Conservation (phyloP, 2,329 filamentous ascomycete species). For the Stemphylium lycopersici region DNA sequence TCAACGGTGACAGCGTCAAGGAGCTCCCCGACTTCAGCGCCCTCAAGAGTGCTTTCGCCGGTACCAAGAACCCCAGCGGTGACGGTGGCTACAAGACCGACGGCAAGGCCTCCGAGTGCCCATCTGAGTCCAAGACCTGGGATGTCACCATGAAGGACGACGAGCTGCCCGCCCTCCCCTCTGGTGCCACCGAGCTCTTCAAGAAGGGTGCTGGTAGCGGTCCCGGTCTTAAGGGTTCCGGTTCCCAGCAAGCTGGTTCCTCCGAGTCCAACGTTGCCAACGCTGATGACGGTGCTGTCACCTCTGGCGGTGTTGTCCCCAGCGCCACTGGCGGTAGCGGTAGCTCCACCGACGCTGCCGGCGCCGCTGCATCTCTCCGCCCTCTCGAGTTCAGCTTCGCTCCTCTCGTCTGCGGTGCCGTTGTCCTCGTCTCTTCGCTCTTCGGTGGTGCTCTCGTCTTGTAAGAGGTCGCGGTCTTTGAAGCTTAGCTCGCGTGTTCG, state of each 20-base stretch:
- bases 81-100: constrained; percentile 65
- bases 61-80: constrained; percentile 59
- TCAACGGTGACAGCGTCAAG: constrained; percentile 62
- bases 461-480: constrained; percentile 18
- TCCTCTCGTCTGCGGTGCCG: constrained; percentile 58
- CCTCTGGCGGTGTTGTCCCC: constrained; percentile 38
- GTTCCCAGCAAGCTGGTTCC: constrained; percentile 63
- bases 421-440: constrained; percentile 60
- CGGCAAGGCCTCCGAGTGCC: constrained; percentile 61
- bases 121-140: constrained; percentile 61
- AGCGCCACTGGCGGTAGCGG: constrained; percentile 25
- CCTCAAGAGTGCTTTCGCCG: constrained; percentile 58
- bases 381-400: constrained; percentile 55
- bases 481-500: neutral
- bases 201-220: constrained; percentile 63
- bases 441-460: constrained; percentile 59
- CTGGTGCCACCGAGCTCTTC: constrained; percentile 62
- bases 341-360: constrained; percentile 22
- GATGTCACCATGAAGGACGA: constrained; percentile 55
- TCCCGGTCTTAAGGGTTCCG: constrained; percentile 61
- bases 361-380: constrained; percentile 54
- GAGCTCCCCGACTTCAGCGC: constrained; percentile 68
- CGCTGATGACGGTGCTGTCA: constrained; percentile 58
- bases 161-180: constrained; percentile 64
- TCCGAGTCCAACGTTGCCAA: constrained; percentile 52